Evolutionary conservation across 768 basidiomycete species (phyloP), one percentile per base, ranked within the genome.

Genomic region (Heimioporus sp.): DNA sequence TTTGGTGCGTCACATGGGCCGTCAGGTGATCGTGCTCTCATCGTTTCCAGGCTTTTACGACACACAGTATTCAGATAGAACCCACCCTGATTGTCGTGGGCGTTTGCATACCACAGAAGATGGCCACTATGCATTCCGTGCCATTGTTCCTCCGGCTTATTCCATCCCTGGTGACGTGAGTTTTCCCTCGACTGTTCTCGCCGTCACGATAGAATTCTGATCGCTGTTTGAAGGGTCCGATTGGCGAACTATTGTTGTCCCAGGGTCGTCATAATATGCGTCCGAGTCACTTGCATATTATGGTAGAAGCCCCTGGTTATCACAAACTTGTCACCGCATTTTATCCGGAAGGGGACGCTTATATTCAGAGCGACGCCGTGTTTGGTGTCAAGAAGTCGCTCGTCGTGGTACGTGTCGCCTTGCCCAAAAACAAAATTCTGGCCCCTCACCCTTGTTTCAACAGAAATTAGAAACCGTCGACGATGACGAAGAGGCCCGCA

Each of bases 361-460:
- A 80, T 60, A 53, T 92, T 20, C 68, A 68, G 7, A 89, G 82
- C 53, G 91, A 93, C 62, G 76, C 80, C 11, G 89, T 92, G 3
- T 92, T 92, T 67, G 90, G 92, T 10, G 90, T 89, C 20, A 90
- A 90, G 68, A 78, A 79, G 43, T 89, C 86, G 7, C 74, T 94
- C 24, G 77, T 92, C 17, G 80, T 90, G 57, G 90, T 91, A 68
- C 46, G 82, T 75, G 7, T 37, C n/a, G 10, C 17, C 8, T 36
- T 46, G 31, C 43, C 31, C 19, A 28, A 5, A 8, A 20, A 32
- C n/a, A 1, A 37, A 8, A 20, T 42, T 45, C 31, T 39, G 21
- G 55, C 50, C 21, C 19, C 12, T 46, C 36, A 42, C 46, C 17
- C 37, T 42, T 31, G 51, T 28, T 32, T 17, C 38, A 10, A 46